Conservation (phyloP, 169 alveolate genomes). For the Cystoisospora suis region DNA sequence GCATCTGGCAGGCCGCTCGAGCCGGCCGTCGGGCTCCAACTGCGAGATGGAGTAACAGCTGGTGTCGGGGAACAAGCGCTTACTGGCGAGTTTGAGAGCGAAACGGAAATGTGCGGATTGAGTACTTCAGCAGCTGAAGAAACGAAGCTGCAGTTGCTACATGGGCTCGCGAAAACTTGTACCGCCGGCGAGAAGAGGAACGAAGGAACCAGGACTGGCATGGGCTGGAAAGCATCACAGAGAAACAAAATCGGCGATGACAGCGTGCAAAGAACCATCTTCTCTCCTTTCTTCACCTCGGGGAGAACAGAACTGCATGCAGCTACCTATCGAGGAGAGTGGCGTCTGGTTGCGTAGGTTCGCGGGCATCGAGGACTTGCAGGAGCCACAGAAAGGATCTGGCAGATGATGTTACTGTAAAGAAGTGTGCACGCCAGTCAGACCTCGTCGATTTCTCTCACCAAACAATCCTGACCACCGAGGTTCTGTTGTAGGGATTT, state of each 20-base stretch:
- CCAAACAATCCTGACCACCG: no score
- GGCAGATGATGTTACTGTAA: no score
- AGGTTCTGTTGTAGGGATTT: no score
- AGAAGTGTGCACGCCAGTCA: no score
- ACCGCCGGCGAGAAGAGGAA: slow-evolving; percentile 26
- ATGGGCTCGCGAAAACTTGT: slow-evolving; percentile 23
- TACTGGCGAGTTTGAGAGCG: not conserved
- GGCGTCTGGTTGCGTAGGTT: no score
- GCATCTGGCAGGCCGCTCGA: no score
- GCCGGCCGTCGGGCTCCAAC: no score
- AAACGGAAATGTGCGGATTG: not conserved
- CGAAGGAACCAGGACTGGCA: slow-evolving; percentile 22
- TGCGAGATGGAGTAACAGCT: not conserved
- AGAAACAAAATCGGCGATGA: not conserved
- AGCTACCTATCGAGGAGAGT: no score
- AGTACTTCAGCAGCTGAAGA: not conserved
- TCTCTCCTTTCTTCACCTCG: not conserved
- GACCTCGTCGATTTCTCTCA: no score
- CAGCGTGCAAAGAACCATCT: not conserved
- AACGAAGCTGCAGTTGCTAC: slow-evolving; percentile 33
- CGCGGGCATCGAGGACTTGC: no score
- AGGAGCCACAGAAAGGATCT: no score
- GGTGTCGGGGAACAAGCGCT: not conserved
- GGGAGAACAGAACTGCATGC: no score
- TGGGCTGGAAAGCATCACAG: not conserved